Base-by-base conservation (phyloP, 2,329 filamentous ascomycete species). In the Didymella pinodella region DNA sequence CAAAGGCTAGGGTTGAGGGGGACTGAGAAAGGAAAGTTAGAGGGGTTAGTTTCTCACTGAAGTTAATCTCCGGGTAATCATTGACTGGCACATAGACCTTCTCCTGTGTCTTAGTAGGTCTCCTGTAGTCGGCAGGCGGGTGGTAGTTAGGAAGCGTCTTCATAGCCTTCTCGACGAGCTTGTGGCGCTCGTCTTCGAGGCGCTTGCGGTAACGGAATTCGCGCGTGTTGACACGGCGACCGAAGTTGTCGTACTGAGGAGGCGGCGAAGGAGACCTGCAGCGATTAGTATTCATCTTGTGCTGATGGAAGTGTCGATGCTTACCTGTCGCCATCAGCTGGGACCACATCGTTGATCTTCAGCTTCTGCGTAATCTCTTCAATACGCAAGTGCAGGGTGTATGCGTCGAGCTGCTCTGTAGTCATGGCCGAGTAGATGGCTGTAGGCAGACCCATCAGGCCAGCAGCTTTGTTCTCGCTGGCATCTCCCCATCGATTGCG, bases 41-140 rank as follows among this genome's bases (percentile, higher is more conserved):
- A 93, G 92, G 93, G 92, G 97, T 97, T 97, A 93, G 90, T 93
- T 95, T 94, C 94, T 94, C 97, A 99, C 95, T 99, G 92, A 99
- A 99, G 90, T 99, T 99, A 89, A 99, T 98, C 82, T 99, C 95
- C 86, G 95, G 95, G 81, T 99, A 99, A 82, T 99, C 95, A 88
- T 99, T 99, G 84, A 99, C 95, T 79, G 95, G 95, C 80, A 99
- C 95, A 80, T 99, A 99, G 90, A 99, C 96, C 86, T 99, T 99
- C 86, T 99, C 95, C 83, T 99, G 95, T 78, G 95, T 99, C 90
- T 99, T 99, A 79, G 94, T 98, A 64, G 95, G 95, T 74, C 95
- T 92, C 79, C 95, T 92, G 81, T 99, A 99, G 80, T 99, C 95
- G 85, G 94, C 92, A 59, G 95, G 95, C 74, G 95, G 95, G 78